A percentile compares a stretch with the other conserved stretches of the same genome.
Conservation (phyloP, 2,329 filamentous ascomycete species). For the Pestalotiopsis sp. region DNA sequence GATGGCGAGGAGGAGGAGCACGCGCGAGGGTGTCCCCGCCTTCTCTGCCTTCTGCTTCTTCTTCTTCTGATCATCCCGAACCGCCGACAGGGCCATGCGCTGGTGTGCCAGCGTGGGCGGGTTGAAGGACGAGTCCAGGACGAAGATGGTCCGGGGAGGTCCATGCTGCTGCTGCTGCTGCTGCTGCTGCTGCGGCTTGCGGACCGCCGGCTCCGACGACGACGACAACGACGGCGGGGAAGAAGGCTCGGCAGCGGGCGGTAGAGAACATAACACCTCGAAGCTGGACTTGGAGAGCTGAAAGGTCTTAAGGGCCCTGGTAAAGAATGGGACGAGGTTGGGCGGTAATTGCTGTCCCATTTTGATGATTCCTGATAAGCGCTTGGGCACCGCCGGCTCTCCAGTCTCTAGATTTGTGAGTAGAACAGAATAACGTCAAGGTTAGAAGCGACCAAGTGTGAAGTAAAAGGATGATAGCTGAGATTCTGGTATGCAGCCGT, state of each 20-base stretch:
- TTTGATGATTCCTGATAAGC: neutral
- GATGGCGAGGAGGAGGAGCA: conserved; percentile 61
- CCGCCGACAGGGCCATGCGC: conserved; percentile 53
- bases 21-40: conserved; percentile 27
- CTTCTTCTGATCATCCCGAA: conserved; percentile 23
- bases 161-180: conserved; percentile 8
- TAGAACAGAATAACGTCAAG: neutral
- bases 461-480: neutral
- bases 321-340: conserved; percentile 37
- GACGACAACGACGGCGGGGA: neutral
- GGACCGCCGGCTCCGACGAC: conserved; percentile 11
- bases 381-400: neutral
- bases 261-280: conserved; percentile 44
- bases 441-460: neutral
- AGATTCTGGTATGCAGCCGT: neutral
- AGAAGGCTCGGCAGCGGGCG: conserved; percentile 11
- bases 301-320: conserved; percentile 44
- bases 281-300: conserved; percentile 43
- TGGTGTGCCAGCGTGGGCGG: conserved; percentile 64
- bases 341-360: conserved; percentile 6
- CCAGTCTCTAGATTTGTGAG: neutral
- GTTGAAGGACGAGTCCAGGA: conserved; percentile 70
- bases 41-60: conserved; percentile 13
- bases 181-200: conserved; percentile 19
- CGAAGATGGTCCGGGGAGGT: conserved; percentile 42